Base-by-base conservation (phyloP, 257 asterid genomes). In the Nicotiana obtusifolia region DNA sequence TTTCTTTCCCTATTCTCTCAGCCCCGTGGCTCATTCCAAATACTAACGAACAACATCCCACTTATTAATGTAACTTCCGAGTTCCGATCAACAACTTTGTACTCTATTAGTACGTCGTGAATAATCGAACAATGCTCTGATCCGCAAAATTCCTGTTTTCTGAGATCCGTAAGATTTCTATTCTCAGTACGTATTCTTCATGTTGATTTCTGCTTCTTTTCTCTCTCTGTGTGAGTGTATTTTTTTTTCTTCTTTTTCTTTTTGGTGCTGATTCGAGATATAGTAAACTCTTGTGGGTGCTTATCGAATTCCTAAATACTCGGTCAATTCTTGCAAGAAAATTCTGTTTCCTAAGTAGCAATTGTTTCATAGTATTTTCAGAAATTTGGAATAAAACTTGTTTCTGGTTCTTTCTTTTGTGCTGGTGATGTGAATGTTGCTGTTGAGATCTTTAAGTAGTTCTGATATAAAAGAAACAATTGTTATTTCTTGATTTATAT, bases 101-200 rank as follows among this genome's bases (percentile, higher is more conserved):
- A 41, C 13, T 71, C 20, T 71, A 20, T 44, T 71, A 47, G 24
- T 41, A 5, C 57, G 6, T 41, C 76, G 8, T 35, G 5, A n/a
- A 35, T 37, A 37, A 69, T 41, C 44, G 26, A 75, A 16, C 80
- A 7, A 75, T 75, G 62, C 5, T 49, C 52, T 75, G 80, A 75
- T 49, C 62, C 37, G 61, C 15, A 24, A 24, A 6, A 24, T 20
- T 44, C 61, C 62, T 75, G 24, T 24, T 26, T 24, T 33, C 61
- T 49, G 61, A 75, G 80, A 75, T 75, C 80, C 44, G 80, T 75
- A 75, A 75, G 44, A 24, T 49, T 75, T 26, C 80, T 49, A 8
- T 24, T 17, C 15, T 71, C 14, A 31, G 9, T 31, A 30, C 19
- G 15, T 66, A 17, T 66, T 66, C 56, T 0, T 44, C 47, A 1